Base-by-base conservation (phyloP, 139 green algal species). In the Prasinococcaceae sp. region DNA sequence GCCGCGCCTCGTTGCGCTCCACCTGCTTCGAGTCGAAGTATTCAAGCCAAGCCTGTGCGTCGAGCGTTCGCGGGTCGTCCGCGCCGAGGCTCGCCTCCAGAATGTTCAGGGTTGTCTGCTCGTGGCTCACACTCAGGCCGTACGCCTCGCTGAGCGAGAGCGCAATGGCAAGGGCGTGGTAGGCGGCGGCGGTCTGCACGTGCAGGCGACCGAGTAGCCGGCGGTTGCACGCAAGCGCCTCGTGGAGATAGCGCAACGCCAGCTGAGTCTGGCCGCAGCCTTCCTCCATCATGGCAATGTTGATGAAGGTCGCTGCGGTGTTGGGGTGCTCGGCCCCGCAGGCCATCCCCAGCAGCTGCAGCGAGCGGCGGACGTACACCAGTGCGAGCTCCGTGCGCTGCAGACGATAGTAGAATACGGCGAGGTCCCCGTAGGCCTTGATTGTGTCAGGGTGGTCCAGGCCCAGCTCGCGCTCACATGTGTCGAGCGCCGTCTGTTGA, bases 361-460 rank as follows among this genome's bases (percentile, higher is more conserved):
- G 35, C 19, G 61, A 53, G 8, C 65, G 38, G 8, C 62, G 39
- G 33, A 72, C 65, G 50, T 74, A 74, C 60, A 52, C 52, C 17
- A 66, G 44, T 0, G 61, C 51, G 5, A 72, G 60, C 27, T 60
- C 32, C 22, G 54, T 65, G 50, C 66, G 50, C 48, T 69, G 63
- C 25, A 70, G 22, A 3, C 66, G 56, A 46, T 75, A 75, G 50
- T 75, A 75, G 49, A 75, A 75, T 23, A 75, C 66, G 3, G 66
- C 66, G 4, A 75, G 52, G 64, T 75, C 66, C 6, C 66, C 66
- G 38, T 75, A 75, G 38, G 39, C 51, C 64, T 75, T 75, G 29
- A 74, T 70, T 20, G 66, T 75, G 41, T 75, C 66, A 0, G 66
- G 66, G 29, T 75, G 66, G 44, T 75, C 66, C 37, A 75, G 49